A percentile compares a stretch with the other conserved stretches of the same genome.
Evolutionary conservation across 805 yeast genomes (phyloP).

Genomic region (Candida coquimbonensis): DNA sequence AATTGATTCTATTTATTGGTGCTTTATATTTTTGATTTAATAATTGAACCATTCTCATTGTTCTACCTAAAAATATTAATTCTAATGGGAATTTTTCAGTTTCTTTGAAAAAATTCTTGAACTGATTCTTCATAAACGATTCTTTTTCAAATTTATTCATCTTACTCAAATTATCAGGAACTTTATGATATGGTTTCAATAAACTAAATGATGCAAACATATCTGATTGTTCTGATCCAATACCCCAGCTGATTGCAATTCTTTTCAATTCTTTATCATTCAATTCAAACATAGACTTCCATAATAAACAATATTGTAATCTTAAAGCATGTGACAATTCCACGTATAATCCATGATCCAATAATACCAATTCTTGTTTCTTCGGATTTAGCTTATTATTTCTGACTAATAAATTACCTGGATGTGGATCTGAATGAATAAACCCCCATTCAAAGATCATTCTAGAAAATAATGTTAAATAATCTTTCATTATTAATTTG

Average conservation of each 20-base stretch:
- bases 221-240: constrained; percentile 49
- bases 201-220: constrained; percentile 51
- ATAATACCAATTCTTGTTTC: constrained; percentile 51
- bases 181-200: constrained; percentile 37
- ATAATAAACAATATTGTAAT: constrained; percentile 49
- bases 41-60: constrained; percentile 71
- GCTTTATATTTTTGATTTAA: constrained; percentile 59
- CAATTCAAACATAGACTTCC: constrained; percentile 54
- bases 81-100: constrained; percentile 61
- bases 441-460: constrained; percentile 58
- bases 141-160: constrained; percentile 36
- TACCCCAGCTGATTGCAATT: constrained; percentile 60
- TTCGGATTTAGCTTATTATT: constrained; percentile 15
- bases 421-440: constrained; percentile 72
- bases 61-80: constrained; percentile 56
- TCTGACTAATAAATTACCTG: constrained; percentile 66
- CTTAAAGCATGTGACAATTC: constrained; percentile 44
- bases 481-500: constrained; percentile 37
- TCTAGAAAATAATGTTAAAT: constrained; percentile 41
- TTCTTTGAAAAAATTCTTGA: constrained; percentile 52
- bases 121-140: constrained; percentile 35
- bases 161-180: constrained; percentile 22
- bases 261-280: constrained; percentile 40
- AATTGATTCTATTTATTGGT: constrained; percentile 66
- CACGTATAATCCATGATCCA: constrained; percentile 73